These are phyloP conservation scores for Apiospora malaysiana DNA, from an alignment of 2,329 filamentous ascomycete genomes.

Conservation along the genomic window DNA sequence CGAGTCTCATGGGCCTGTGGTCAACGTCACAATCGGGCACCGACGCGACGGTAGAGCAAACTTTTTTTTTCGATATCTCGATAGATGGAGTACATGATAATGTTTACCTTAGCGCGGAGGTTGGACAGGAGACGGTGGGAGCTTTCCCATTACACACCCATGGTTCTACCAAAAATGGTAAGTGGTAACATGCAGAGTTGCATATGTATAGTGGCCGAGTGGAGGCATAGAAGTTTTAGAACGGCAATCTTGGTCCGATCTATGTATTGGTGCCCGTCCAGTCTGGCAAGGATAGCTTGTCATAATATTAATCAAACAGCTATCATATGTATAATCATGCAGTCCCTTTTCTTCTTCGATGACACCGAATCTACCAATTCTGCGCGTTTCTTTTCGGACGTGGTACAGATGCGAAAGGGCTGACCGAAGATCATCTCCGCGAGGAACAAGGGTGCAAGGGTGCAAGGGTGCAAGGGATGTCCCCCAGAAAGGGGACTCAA, in stretches of 20 bases:
- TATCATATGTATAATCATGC: neutral
- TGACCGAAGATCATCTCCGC: conserved; percentile 21
- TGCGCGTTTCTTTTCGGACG: conserved; percentile 1
- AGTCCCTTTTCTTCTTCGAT: neutral
- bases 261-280: neutral
- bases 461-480: neutral
- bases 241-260: neutral
- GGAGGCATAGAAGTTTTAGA: neutral
- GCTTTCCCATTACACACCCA: neutral
- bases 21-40: conserved; percentile 11
- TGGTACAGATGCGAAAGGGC: conserved; percentile 8
- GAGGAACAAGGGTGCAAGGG: neutral
- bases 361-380: neutral
- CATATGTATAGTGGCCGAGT: neutral
- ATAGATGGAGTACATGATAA: neutral
- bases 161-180: neutral
- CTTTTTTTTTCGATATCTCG: neutral
- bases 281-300: conserved; percentile 1
- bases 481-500: neutral
- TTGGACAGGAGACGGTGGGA: neutral
- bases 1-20: neutral
- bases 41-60: conserved; percentile 5
- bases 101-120: conserved; percentile 1
- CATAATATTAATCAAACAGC: neutral
- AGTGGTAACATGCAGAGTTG: no score